phyloP scores from a whole-genome alignment of 202 grass and related monocot species.

The Bolboschoenoplectus hybrid region DNA sequence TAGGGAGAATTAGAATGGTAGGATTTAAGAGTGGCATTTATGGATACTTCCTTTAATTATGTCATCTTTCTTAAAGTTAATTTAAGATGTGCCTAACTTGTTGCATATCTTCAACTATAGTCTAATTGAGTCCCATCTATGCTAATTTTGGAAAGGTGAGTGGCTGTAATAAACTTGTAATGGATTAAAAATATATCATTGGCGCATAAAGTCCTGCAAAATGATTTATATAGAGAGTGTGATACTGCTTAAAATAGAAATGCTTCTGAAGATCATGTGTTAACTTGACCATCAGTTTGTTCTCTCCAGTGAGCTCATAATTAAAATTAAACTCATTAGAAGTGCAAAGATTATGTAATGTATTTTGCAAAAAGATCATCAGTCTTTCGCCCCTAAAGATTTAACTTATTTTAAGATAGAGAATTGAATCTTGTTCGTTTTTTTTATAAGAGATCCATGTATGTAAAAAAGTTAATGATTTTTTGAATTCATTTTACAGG shows the following conservation, averaged over 20 bases:
- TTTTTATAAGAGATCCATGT: too few species aligned
- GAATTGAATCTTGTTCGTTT: too few species aligned
- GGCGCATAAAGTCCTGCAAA: not conserved
- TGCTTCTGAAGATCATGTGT: not conserved
- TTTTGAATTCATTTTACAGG: too few species aligned
- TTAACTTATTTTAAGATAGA: too few species aligned
- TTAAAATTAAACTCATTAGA: not conserved
- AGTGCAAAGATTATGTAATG: not conserved
- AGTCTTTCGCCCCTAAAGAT: too few species aligned
- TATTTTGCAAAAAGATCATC: too few species aligned
- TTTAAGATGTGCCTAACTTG: constrained; percentile 31
- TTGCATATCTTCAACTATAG: not conserved
- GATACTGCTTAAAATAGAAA: not conserved
- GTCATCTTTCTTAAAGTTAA: constrained; percentile 30
- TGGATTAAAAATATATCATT: too few species aligned
- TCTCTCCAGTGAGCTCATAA: not conserved
- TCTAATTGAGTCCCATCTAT: not conserved
- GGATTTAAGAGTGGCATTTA: constrained; percentile 34
- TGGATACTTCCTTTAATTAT: constrained; percentile 19
- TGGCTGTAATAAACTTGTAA: not conserved
- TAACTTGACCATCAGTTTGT: not conserved
- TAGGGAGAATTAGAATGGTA: constrained; percentile 29
- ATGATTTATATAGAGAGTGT: not conserved
- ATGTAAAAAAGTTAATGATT: too few species aligned
- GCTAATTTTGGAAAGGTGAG: not conserved